Conservation (phyloP, 768 basidiomycete species). For the Sporobolomyces phaffii region DNA sequence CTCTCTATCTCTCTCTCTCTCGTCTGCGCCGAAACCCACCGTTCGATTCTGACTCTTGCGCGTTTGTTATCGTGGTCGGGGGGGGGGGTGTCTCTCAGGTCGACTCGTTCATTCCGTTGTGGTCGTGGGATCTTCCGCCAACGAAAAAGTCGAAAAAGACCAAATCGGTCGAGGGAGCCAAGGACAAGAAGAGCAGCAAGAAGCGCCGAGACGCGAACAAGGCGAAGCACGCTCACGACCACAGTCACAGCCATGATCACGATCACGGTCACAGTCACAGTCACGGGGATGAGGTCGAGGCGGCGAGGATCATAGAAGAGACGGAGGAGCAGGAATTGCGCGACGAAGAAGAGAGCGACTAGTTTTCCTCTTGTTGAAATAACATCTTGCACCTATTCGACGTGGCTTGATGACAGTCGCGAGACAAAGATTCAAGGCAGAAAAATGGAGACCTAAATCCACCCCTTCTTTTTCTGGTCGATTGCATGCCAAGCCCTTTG, state of each 20-base stretch:
- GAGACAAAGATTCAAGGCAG: too few species aligned
- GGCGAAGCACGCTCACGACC: background rate
- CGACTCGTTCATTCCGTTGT: slow-evolving; percentile 91
- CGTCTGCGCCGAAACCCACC: slow-evolving; percentile 66
- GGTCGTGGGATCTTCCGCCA: slow-evolving; percentile 88
- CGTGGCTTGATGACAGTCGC: too few species aligned
- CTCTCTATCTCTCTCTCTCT: background rate
- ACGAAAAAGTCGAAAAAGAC: slow-evolving; percentile 53
- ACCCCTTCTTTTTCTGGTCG: too few species aligned
- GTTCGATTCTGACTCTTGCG: slow-evolving; percentile 60
- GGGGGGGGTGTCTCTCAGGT: too few species aligned
- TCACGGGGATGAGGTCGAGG: background rate
- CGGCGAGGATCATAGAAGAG: background rate
- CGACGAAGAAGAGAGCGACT: background rate
- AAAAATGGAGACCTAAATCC: too few species aligned
- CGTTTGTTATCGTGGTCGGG: slow-evolving; percentile 3
- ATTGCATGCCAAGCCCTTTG: too few species aligned
- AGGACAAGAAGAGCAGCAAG: background rate
- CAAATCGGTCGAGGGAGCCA: background rate
- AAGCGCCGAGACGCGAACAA: background rate
- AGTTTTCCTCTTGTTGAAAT: too few species aligned
- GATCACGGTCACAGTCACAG: background rate
- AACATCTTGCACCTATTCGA: too few species aligned
- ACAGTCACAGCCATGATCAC: background rate
- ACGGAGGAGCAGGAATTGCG: background rate